Evolutionary conservation across 352 stramenopile genomes (phyloP).

Genomic region (Elongisporangium anandrum): DNA sequence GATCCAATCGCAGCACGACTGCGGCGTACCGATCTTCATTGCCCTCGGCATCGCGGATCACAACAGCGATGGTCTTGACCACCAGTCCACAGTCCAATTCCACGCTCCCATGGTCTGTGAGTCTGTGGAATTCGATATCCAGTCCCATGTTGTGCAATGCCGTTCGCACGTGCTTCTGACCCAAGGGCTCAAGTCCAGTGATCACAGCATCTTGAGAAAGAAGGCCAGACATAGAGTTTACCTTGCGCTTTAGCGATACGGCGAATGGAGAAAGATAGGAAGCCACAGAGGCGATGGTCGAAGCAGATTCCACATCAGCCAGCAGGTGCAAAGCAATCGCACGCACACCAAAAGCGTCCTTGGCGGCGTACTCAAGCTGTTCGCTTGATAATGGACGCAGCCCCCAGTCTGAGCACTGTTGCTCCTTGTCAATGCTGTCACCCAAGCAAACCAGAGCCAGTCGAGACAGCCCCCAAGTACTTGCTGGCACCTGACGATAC

Average conservation of each 20-base stretch:
- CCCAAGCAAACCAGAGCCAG: constrained; percentile 35
- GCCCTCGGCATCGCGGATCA: constrained; percentile 14
- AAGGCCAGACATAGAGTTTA: constrained; percentile 4
- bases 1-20: constrained; percentile 41
- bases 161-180: background rate
- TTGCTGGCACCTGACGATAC: constrained; percentile 38
- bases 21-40: constrained; percentile 24
- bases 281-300: constrained; percentile 1
- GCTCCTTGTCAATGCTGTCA: constrained; percentile 44
- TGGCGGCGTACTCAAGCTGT: constrained; percentile 53
- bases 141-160: constrained; percentile 5
- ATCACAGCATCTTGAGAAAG: constrained; percentile 10
- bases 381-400: constrained; percentile 25
- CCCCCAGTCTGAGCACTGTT: constrained; percentile 66
- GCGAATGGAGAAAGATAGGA: constrained; percentile 15
- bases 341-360: constrained; percentile 46
- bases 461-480: constrained; percentile 47
- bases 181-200: constrained; percentile 9
- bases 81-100: constrained; percentile 21
- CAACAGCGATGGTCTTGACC: constrained; percentile 64
- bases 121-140: constrained; percentile 3
- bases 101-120: constrained; percentile 12
- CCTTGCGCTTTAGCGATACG: constrained; percentile 8
- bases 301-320: constrained; percentile 21
- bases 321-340: constrained; percentile 39